Evolutionary conservation across 208 protist genomes (phyloP).

Genomic region (Giardia duodenalis): DNA sequence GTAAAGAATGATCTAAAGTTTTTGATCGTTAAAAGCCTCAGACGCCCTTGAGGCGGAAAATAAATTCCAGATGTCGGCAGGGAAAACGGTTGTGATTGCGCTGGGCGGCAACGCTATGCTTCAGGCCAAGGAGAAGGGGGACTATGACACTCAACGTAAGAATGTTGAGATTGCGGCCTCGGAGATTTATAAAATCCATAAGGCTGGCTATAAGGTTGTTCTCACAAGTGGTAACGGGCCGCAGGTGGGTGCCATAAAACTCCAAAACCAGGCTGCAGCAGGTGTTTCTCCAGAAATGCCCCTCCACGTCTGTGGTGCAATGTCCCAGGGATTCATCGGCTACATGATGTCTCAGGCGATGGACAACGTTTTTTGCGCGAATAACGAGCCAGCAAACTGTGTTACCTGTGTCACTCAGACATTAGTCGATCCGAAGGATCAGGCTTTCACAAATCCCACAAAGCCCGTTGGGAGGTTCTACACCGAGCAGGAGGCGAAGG

Average conservation of each 20-base stretch:
- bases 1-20: neutral
- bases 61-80: neutral
- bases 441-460: conserved; percentile 41
- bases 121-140: neutral
- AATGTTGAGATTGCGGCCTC: neutral
- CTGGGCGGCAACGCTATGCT: conserved; percentile 36
- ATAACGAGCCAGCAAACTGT: neutral
- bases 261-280: conserved; percentile 18
- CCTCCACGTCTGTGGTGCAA: conserved; percentile 27
- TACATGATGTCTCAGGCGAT: conserved; percentile 41
- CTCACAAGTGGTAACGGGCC: conserved; percentile 37
- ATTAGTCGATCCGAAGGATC: conserved; percentile 37
- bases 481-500: conserved; percentile 40
- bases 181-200: neutral
- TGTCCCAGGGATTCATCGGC: conserved; percentile 40
- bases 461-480: conserved; percentile 47
- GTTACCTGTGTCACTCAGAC: conserved; percentile 41
- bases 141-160: neutral
- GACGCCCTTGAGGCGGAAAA: neutral
- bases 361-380: neutral
- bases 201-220: conserved; percentile 10
- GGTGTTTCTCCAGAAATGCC: conserved; percentile 17
- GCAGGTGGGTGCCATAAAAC: conserved; percentile 34
- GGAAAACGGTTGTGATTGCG: conserved; percentile 20
- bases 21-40: neutral